Conservation (phyloP, 73 alveolate species). For the Tetrahymena malaccensis region DNA sequence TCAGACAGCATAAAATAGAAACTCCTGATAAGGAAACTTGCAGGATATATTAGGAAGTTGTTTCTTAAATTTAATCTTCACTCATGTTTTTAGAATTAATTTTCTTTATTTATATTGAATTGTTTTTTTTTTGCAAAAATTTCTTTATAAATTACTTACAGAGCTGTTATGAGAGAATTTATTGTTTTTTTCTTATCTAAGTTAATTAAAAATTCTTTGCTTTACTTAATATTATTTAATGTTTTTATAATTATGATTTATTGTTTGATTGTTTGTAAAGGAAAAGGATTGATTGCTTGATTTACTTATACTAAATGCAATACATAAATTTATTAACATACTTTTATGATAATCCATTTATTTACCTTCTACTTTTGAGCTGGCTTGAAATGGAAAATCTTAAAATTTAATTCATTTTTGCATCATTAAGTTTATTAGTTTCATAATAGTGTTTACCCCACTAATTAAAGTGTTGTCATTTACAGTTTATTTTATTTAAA, state of each 20-base stretch:
- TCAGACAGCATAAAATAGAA: not conserved
- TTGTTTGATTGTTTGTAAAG: not conserved
- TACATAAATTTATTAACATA: not conserved
- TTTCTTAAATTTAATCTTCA: not conserved
- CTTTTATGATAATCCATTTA: too few species aligned
- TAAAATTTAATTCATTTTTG: not conserved
- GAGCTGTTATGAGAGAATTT: not conserved
- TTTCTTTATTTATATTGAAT: not conserved
- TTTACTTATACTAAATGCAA: not conserved
- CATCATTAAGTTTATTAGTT: not conserved
- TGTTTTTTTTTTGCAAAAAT: not conserved
- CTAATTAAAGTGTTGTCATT: not conserved
- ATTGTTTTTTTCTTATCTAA: not conserved
- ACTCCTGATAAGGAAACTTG: not conserved
- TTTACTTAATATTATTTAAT: not conserved
- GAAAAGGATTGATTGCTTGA: not conserved
- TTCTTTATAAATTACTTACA: not conserved
- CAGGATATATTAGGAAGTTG: not conserved
- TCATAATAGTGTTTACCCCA: not conserved
- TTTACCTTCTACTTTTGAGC: not conserved
- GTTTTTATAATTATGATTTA: not conserved
- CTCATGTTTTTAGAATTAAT: not conserved
- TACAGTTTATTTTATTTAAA: too few species aligned
- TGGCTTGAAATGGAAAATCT: not conserved
- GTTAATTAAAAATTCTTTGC: not conserved